phyloP scores from a whole-genome alignment of 805 yeast species.

The Maudiozyma serrabonitensis region DNA sequence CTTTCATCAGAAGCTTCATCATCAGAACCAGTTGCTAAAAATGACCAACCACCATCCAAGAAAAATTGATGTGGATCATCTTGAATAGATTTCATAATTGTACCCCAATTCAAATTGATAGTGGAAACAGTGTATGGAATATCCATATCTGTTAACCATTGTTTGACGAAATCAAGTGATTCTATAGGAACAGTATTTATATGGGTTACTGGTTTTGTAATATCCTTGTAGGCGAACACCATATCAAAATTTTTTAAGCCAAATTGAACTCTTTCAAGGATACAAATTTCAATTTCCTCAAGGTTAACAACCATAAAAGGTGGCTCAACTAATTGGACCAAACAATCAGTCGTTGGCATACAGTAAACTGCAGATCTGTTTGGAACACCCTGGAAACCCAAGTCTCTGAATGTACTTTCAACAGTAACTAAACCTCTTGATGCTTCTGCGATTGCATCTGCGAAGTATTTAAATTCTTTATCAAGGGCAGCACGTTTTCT shows the following conservation, averaged over 20 bases:
- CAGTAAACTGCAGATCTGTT: slow-evolving; percentile 86
- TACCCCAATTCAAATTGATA: slow-evolving; percentile 89
- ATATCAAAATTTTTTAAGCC: slow-evolving; percentile 93
- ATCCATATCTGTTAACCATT: slow-evolving; percentile 97
- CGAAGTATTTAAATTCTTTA: slow-evolving; percentile 82
- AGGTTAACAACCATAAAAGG: slow-evolving; percentile 89
- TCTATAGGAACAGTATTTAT: slow-evolving; percentile 93
- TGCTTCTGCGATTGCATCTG: slow-evolving; percentile 83
- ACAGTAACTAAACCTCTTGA: slow-evolving; percentile 76
- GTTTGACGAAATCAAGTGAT: slow-evolving; percentile 81
- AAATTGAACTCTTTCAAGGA: slow-evolving; percentile 93
- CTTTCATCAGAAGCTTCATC: slow-evolving; percentile 60
- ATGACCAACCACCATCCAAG: slow-evolving; percentile 91
- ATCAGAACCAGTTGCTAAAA: slow-evolving; percentile 82
- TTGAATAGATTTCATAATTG: slow-evolving; percentile 87
- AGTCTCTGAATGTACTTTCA: slow-evolving; percentile 89
- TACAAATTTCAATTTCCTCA: slow-evolving; percentile 88
- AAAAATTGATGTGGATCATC: slow-evolving; percentile 93
- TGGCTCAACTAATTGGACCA: slow-evolving; percentile 87
- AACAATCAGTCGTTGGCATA: slow-evolving; percentile 95
- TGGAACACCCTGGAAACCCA: slow-evolving; percentile 97
- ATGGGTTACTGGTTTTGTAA: slow-evolving; percentile 77
- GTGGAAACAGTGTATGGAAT: slow-evolving; percentile 92
- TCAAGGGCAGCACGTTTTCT: slow-evolving; percentile 82
- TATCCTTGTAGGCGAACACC: slow-evolving; percentile 94